Conservation (phyloP, 192 early-diverging fungal species). For the Coemansia sp. region DNA sequence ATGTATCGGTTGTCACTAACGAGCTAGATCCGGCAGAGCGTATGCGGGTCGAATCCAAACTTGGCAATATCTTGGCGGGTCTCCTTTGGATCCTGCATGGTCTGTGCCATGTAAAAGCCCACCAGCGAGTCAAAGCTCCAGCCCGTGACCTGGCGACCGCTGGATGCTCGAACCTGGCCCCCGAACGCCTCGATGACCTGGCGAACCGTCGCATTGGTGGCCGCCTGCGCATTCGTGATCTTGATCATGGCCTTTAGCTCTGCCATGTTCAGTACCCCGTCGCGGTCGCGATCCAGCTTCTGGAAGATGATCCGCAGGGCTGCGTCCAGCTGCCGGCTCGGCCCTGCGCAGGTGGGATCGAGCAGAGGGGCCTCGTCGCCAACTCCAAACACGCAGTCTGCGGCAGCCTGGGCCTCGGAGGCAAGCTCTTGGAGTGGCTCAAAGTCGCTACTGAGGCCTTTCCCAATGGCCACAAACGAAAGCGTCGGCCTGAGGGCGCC, state of each 20-base stretch:
- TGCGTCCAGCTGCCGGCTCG: slow-evolving; percentile 31
- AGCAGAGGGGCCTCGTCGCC: slow-evolving; percentile 33
- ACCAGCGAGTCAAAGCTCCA: slow-evolving; percentile 29
- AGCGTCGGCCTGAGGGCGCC: slow-evolving; percentile 33
- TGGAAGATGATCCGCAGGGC: slow-evolving; percentile 36
- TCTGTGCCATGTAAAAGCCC: slow-evolving; percentile 37
- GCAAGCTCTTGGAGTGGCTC: slow-evolving; percentile 35
- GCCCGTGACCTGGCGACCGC: slow-evolving; percentile 18
- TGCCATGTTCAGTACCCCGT: slow-evolving; percentile 32
- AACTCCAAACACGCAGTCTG: slow-evolving; percentile 20
- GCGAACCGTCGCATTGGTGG: slow-evolving; percentile 10
- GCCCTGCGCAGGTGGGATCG: slow-evolving; percentile 16
- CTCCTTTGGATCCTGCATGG: slow-evolving; percentile 41
- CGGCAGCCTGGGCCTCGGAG: slow-evolving; percentile 19
- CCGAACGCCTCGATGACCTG: slow-evolving; percentile 42
- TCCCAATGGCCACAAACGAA: slow-evolving; percentile 28
- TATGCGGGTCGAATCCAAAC: slow-evolving; percentile 39
- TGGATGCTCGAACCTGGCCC: slow-evolving; percentile 17
- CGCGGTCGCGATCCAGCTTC: slow-evolving; percentile 37
- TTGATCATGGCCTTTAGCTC: slow-evolving; percentile 33
- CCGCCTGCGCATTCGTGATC: slow-evolving; percentile 33
- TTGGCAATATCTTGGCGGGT: slow-evolving; percentile 42
- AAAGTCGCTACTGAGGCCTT: slow-evolving; percentile 18
- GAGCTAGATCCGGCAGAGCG: slow-evolving; percentile 14
- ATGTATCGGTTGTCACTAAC: not conserved